These are phyloP conservation scores for Magnolia changhungtana DNA, from an alignment of 164 flowering plant genomes.

Conservation along the genomic window DNA sequence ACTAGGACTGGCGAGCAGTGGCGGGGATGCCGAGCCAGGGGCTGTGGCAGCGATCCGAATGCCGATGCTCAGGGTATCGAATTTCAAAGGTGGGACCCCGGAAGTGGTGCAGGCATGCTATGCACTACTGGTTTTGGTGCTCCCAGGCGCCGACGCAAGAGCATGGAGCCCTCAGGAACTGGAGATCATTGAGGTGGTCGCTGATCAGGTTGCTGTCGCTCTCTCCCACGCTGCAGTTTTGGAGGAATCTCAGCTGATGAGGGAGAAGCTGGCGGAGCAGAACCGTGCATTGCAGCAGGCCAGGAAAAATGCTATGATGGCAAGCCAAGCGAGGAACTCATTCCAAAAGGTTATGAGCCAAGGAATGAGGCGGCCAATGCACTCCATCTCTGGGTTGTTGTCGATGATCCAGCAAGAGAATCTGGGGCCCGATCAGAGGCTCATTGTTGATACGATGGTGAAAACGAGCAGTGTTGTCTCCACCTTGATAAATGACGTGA, in stretches of 20 bases:
- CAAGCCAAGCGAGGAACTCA: constrained; percentile 78
- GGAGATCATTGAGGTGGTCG: constrained; percentile 90
- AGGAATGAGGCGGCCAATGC: constrained; percentile 89
- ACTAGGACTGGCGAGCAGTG: constrained; percentile 57
- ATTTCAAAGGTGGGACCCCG: constrained; percentile 93
- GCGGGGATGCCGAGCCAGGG: constrained; percentile 47
- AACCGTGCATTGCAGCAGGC: constrained; percentile 84
- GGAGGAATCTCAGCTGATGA: constrained; percentile 90
- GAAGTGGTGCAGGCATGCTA: constrained; percentile 66
- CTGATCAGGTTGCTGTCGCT: constrained; percentile 98
- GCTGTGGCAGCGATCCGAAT: constrained; percentile 87
- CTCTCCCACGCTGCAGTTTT: constrained; percentile 92
- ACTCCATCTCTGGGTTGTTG: constrained; percentile 81
- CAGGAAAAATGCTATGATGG: constrained; percentile 75
- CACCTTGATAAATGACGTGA: constrained; percentile 68
- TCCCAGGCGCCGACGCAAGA: constrained; percentile 51
- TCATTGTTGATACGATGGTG: constrained; percentile 63
- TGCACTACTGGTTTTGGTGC: constrained; percentile 81
- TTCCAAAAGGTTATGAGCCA: constrained; percentile 90
- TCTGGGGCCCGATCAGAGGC: constrained; percentile 43
- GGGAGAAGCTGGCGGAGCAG: constrained; percentile 74
- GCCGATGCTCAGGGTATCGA: constrained; percentile 86
- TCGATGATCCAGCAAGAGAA: constrained; percentile 65
- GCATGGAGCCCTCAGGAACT: constrained; percentile 71
- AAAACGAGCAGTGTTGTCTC: constrained; percentile 72